Percentiles rank a stretch among this genome's conserved stretches.
Evolutionary conservation across 164 flowering plant genomes (phyloP).

Genomic region (Akebia trifoliata): DNA sequence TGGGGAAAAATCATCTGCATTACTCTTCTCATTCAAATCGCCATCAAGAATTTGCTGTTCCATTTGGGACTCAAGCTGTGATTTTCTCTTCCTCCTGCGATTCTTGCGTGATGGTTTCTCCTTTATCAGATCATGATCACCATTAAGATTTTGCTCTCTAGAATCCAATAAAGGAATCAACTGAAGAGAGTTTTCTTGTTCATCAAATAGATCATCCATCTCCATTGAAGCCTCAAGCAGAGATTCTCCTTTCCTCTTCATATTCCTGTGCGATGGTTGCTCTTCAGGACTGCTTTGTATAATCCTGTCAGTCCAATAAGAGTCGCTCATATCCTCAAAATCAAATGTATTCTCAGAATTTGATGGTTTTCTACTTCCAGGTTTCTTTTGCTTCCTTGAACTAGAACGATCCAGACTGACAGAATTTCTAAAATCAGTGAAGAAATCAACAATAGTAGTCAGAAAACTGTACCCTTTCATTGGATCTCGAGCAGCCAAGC

Average conservation of each 20-base stretch:
- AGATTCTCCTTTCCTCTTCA: conserved; percentile 18
- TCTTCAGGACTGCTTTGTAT: conserved; percentile 37
- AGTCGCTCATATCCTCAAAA: conserved; percentile 37
- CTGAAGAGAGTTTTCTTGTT: conserved; percentile 13
- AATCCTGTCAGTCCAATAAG: conserved; percentile 41
- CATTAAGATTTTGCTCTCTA: conserved; percentile 16
- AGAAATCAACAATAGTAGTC: conserved; percentile 25
- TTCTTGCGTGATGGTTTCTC: conserved; percentile 17
- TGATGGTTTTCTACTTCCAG: conserved; percentile 12
- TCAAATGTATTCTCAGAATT: conserved; percentile 17
- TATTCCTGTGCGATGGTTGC: conserved; percentile 15
- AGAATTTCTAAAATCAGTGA: conserved; percentile 50
- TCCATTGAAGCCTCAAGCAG: conserved; percentile 15
- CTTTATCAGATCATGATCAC: conserved; percentile 11
- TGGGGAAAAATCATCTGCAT: conserved; percentile 29
- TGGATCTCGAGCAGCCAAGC: conserved; percentile 47
- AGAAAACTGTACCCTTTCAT: conserved; percentile 23
- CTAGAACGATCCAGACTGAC: conserved; percentile 16
- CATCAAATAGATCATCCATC: not conserved
- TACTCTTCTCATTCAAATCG: conserved; percentile 5
- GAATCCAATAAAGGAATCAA: not conserved
- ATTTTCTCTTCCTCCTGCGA: conserved; percentile 17
- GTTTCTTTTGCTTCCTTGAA: conserved; percentile 13
- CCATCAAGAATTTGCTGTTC: conserved; percentile 15
- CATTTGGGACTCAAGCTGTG: conserved; percentile 16